A percentile compares a stretch with the other conserved stretches of the same genome.
phyloP scores from a whole-genome alignment of 495 filamentous ascomycete species.

The Aspergillus incahuasiensis region DNA sequence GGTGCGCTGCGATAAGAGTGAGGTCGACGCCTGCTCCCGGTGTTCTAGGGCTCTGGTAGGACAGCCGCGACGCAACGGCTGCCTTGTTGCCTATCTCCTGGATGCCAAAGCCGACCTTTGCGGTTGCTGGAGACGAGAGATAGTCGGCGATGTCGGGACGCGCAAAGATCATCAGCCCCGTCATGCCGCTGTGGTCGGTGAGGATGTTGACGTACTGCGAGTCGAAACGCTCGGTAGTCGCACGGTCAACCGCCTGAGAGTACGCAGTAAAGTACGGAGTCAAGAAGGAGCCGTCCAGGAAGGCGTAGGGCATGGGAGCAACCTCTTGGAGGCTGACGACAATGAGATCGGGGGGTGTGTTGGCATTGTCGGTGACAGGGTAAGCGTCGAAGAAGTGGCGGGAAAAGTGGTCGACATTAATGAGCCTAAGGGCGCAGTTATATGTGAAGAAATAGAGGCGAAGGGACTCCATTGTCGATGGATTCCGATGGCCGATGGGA shows the following conservation, averaged over 20 bases:
- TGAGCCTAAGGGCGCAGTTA: constrained; percentile 72
- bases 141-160: constrained; percentile 49
- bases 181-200: constrained; percentile 78
- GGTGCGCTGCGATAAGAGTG: constrained; percentile 83
- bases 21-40: constrained; percentile 51
- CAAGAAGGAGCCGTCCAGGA: constrained; percentile 82
- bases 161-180: constrained; percentile 76
- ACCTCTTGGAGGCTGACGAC: constrained; percentile 85
- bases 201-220: constrained; percentile 48
- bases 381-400: constrained; percentile 68
- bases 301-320: constrained; percentile 74
- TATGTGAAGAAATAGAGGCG: constrained; percentile 76
- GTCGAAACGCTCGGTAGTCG: constrained; percentile 44
- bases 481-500: not conserved
- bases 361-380: constrained; percentile 35
- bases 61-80: constrained; percentile 72
- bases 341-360: constrained; percentile 59
- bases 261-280: constrained; percentile 68
- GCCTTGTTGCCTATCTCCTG: constrained; percentile 93
- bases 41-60: constrained; percentile 36
- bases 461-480: constrained; percentile 41
- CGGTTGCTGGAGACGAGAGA: constrained; percentile 59
- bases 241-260: constrained; percentile 62
- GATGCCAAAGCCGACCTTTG: constrained; percentile 75
- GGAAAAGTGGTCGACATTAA: constrained; percentile 62